Conservation (phyloP, 176 grass and related monocot species). For the Oryza rufipogon region DNA sequence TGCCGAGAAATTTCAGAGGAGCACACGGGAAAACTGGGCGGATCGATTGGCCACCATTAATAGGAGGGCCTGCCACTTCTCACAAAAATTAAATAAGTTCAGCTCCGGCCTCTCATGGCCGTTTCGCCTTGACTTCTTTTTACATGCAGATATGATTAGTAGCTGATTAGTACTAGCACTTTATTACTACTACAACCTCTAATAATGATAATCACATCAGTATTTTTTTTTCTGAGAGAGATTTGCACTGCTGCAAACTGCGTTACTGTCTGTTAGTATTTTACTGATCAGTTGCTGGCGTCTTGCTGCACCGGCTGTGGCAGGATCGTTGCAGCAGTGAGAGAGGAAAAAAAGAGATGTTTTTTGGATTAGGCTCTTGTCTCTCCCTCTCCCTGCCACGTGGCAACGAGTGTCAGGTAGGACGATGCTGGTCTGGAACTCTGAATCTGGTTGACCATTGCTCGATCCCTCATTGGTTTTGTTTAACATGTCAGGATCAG, state of each 20-base stretch:
- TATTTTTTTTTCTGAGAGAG: not conserved
- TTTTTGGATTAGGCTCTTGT: slow-evolving; percentile 33
- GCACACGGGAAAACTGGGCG: slow-evolving; percentile 21
- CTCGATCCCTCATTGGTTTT: not conserved
- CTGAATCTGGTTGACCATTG: slow-evolving; percentile 39
- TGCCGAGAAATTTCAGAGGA: slow-evolving; percentile 5
- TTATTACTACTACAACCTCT: not conserved
- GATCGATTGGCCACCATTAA: slow-evolving; percentile 28
- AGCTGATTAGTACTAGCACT: too few species aligned
- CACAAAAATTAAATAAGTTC: not conserved
- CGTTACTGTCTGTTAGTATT: slow-evolving; percentile 5
- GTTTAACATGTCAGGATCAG: slow-evolving; percentile 4
- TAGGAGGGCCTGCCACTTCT: slow-evolving; percentile 22
- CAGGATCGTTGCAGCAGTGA: not conserved
- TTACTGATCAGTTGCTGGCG: not conserved
- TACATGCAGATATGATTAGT: slow-evolving; percentile 12
- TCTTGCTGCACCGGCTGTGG: not conserved
- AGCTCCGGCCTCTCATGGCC: slow-evolving; percentile 35
- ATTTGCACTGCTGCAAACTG: not conserved
- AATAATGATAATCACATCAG: slow-evolving; percentile 32
- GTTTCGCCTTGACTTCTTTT: slow-evolving; percentile 47
- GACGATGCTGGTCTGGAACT: slow-evolving; percentile 13
- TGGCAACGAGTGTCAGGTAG: slow-evolving; percentile 43
- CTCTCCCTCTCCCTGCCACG: not conserved
- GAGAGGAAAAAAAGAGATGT: not conserved